These are phyloP conservation scores for Talaromyces nanjingensis DNA, from an alignment of 495 filamentous ascomycete species.

Conservation along the genomic window DNA sequence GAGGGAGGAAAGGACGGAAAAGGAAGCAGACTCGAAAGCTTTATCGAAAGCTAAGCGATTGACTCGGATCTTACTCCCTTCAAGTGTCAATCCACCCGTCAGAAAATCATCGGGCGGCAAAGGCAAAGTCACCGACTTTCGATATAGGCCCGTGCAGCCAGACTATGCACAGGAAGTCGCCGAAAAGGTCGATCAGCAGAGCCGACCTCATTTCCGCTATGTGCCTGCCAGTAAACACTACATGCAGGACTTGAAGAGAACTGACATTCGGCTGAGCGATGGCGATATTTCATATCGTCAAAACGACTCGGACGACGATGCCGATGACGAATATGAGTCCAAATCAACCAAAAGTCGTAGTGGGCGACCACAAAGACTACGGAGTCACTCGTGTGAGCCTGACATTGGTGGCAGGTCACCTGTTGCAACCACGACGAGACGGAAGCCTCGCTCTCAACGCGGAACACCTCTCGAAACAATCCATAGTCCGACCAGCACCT, in stretches of 20 bases:
- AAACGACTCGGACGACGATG: slow-evolving; percentile 7
- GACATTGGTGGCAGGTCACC: not conserved
- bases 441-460: not conserved
- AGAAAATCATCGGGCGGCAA: not conserved
- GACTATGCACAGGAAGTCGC: slow-evolving; percentile 20
- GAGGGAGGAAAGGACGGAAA: slow-evolving; percentile 10
- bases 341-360: not conserved
- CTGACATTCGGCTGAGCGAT: not conserved
- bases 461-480: slow-evolving; percentile 2
- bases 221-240: slow-evolving; percentile 26
- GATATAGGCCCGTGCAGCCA: slow-evolving; percentile 2
- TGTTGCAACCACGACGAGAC: not conserved
- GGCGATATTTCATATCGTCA: slow-evolving; percentile 17
- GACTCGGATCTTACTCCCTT: slow-evolving; percentile 7
- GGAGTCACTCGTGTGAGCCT: slow-evolving; percentile 8
- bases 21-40: slow-evolving; percentile 8
- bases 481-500: not conserved
- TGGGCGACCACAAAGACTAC: not conserved
- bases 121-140: slow-evolving; percentile 10
- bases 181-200: slow-evolving; percentile 14
- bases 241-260: slow-evolving; percentile 12
- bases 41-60: slow-evolving; percentile 4
- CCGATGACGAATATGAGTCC: slow-evolving; percentile 4
- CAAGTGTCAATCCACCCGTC: not conserved
- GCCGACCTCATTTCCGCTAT: slow-evolving; percentile 25